Evolutionary conservation across 352 stramenopile species (phyloP).

Genomic region (Phytopythium vexans): DNA sequence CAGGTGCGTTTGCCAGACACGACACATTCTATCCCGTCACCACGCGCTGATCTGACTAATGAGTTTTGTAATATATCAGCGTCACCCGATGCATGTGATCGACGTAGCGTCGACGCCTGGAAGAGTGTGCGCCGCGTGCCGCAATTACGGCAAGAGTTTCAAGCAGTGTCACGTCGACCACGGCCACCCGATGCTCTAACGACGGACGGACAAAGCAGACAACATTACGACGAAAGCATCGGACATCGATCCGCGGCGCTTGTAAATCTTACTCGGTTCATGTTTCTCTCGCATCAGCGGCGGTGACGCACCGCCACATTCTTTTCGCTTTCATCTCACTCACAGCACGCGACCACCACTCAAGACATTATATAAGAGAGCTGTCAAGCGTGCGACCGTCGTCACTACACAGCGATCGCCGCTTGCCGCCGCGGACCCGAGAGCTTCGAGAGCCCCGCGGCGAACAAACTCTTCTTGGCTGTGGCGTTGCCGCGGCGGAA

Average conservation of each 20-base stretch:
- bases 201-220: too few relatives aligned
- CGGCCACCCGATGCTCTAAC: conserved; percentile 73
- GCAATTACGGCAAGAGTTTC: conserved; percentile 35
- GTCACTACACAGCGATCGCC: conserved; percentile 42
- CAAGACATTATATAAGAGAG: conserved; percentile 19
- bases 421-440: conserved; percentile 26
- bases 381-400: not conserved
- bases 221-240: too few relatives aligned
- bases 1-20: conserved; percentile 22
- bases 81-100: conserved; percentile 68
- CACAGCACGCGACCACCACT: conserved; percentile 2
- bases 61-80: conserved; percentile 17
- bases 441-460: conserved; percentile 31
- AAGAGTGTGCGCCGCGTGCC: conserved; percentile 44
- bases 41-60: conserved; percentile 2
- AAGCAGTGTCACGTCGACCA: conserved; percentile 70
- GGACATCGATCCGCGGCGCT: too few relatives aligned
- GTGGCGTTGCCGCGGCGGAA: conserved; percentile 79
- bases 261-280: too few relatives aligned
- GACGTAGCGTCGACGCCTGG: conserved; percentile 50
- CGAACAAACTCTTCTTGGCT: conserved; percentile 77
- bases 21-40: too few relatives aligned
- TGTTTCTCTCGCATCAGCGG: too few relatives aligned
- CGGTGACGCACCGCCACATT: too few relatives aligned
- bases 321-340: too few relatives aligned